These are phyloP conservation scores for Leucosporidium yakuticum DNA, from an alignment of 768 basidiomycete species.

Conservation along the genomic window DNA sequence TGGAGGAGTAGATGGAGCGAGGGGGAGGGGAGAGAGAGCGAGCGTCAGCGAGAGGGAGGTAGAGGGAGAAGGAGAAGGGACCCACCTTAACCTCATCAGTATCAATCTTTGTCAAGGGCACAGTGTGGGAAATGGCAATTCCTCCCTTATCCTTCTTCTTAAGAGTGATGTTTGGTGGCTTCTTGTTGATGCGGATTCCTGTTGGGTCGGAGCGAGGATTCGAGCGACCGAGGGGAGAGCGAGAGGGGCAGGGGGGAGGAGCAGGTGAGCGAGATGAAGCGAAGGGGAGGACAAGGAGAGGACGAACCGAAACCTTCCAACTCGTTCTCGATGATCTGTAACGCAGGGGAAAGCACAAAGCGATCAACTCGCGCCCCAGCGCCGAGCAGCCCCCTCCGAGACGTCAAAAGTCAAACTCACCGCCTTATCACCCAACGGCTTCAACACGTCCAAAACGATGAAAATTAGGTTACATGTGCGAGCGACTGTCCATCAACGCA, in stretches of 20 bases:
- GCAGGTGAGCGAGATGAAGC: too few species aligned
- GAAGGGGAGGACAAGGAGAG: slow-evolving; percentile 43
- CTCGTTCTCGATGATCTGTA: slow-evolving; percentile 74
- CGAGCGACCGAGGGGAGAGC: too few species aligned
- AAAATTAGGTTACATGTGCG: slow-evolving; percentile 98
- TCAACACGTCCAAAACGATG: slow-evolving; percentile 94
- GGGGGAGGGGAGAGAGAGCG: too few species aligned
- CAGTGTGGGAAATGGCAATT: slow-evolving; percentile 91
- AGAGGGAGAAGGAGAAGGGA: too few species aligned
- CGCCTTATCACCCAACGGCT: slow-evolving; percentile 76
- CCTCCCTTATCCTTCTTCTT: slow-evolving; percentile 68
- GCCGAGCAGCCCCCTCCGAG: too few species aligned
- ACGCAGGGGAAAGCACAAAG: slow-evolving; percentile 35
- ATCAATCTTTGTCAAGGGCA: slow-evolving; percentile 90
- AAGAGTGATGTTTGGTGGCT: slow-evolving; percentile 68
- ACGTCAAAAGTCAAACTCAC: neutral
- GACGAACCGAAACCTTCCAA: slow-evolving; percentile 88
- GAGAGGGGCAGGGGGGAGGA: too few species aligned
- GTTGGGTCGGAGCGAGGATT: neutral
- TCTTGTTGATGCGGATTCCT: slow-evolving; percentile 69
- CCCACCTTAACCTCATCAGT: slow-evolving; percentile 76
- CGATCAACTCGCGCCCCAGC: neutral
- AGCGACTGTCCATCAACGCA: slow-evolving; percentile 61
- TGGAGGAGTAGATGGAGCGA: too few species aligned
- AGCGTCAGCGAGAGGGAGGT: too few species aligned